Evolutionary conservation across 352 stramenopile species (phyloP), one percentile per base, ranked within the genome.

Genomic region (Achlya hypogyna): DNA sequence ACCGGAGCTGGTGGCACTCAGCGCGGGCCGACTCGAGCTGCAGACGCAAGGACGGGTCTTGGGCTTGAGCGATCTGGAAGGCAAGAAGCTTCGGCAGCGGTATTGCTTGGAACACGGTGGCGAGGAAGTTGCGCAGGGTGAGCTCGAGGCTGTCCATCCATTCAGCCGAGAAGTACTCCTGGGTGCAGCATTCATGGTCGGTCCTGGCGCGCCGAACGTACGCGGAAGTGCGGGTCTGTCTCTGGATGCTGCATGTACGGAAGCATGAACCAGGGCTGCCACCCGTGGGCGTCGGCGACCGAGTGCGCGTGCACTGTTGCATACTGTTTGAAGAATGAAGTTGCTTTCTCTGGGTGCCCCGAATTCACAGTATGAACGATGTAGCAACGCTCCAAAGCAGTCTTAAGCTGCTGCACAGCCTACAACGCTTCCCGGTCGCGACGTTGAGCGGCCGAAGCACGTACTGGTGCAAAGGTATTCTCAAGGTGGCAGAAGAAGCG

Each of bases 401-500:
- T 80, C 58, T 90, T 78, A 9, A 93, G 64, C 43, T 85, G 75
- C 35, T 86, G 74, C 9, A 93, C 70, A 8, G 81, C 87, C 82
- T 93, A 60, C 12, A 51, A 40, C 6, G 18, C 20, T 23, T 65
- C 45, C 52, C 45, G 51, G 53, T 51, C 64, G 47, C 18, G 56
- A 23, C 40, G 54, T 18, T 32, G 16, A 53, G 14, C 20, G 5
- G 22, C 14, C 27, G 5, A 45, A 16, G 2, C 0, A 63, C 54
- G 45, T 74, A 93, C 84, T 43, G 71, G 71, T 0, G 76, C 70
- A 53, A 89, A 91, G n/a, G 82, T 89, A 8, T 73, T 78, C 62
- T 91, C 84, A 32, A 93, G 70, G 20, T 87, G 81, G 64, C 82
- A 81, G 66, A 93, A 93, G 71, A 93, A 93, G 28, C 84, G 72